phyloP scores from a whole-genome alignment of 495 filamentous ascomycete species.

The Penicillium cosmopolitanum region DNA sequence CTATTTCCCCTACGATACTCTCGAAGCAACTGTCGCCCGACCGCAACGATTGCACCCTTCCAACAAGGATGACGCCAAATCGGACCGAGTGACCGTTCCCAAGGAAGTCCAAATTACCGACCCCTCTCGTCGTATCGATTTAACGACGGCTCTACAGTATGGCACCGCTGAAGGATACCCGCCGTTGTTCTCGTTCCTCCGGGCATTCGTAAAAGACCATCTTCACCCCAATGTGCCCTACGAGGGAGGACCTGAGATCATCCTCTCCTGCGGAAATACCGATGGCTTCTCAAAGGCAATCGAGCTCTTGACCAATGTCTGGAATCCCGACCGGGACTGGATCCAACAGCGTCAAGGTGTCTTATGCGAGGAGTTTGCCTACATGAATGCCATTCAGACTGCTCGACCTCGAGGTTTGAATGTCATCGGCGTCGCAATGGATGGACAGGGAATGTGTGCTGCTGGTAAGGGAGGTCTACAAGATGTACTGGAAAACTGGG shows the following conservation, averaged over 20 bases:
- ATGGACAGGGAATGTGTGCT: conserved; percentile 74
- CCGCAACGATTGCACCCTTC: conserved; percentile 74
- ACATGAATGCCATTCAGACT: conserved; percentile 72
- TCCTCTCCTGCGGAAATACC: conserved; percentile 78
- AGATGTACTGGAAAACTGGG: conserved; percentile 83
- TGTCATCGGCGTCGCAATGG: conserved; percentile 71
- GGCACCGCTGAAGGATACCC: conserved; percentile 76
- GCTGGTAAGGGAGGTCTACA: conserved; percentile 70
- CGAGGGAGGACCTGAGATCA: conserved; percentile 69
- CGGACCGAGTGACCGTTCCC: conserved; percentile 68
- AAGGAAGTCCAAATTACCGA: conserved; percentile 60
- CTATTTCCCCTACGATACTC: conserved; percentile 89
- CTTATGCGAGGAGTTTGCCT: conserved; percentile 77
- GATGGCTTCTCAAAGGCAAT: conserved; percentile 82
- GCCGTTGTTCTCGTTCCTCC: conserved; percentile 72
- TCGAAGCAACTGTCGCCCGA: conserved; percentile 77
- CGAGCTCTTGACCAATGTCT: conserved; percentile 71
- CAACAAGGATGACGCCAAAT: conserved; percentile 46
- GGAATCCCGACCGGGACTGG: conserved; percentile 69
- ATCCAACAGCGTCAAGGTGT: conserved; percentile 69
- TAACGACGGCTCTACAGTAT: conserved; percentile 85
- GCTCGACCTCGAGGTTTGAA: conserved; percentile 70
- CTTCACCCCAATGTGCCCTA: conserved; percentile 85
- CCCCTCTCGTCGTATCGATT: conserved; percentile 69
- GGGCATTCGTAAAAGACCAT: conserved; percentile 73